Base-by-base conservation (phyloP, 441 rosid genomes). In the Manihot esculenta region DNA sequence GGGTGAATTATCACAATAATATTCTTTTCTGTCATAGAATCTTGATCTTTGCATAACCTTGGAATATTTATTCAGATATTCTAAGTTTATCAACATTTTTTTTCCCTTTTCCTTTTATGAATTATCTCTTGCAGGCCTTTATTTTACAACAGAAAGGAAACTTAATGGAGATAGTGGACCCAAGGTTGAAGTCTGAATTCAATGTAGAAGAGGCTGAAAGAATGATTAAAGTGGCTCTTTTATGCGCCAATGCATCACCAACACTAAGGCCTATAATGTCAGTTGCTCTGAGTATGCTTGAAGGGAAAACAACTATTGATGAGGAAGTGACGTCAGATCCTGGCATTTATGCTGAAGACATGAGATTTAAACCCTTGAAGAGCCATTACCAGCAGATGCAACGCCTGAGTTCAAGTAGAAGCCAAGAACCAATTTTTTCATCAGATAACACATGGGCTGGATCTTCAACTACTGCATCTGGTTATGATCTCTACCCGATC, bases 191-290 rank as follows among this genome's bases (percentile, higher is more conserved):
- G 70, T 72, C 81, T 5, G 54, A 79, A 27, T 81, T 80, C 45
- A 60, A 85, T 50, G 61, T 45, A 53, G 75, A 72, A 81, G 90
- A 87, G 49, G 86, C 81, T 76, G 53, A 83, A 64, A 53, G 75
- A 15, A 30, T 86, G 83, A 71, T 85, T n/a, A 79, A 81, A 77
- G 84, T 87, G 44, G 86, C 83, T 1, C 74, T 88, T 62, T 45
- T 85, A 64, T 90, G 92, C 73, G 79, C 88, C 15, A 82, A 79
- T 82, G 82, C 81, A 33, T 81, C 88, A 13, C 86, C 88, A 1
- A 80, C 89, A 0, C 73, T 78, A 24, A 70, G 96, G 74, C 96
- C 93, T 5, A 76, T 74, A 8, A 90, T 88, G 91, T 83, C 91
- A 0, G 79, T 81, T 71, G 96, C 80, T 38, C 87, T 88, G 51